Percentiles rank a stretch among this genome's conserved stretches.
phyloP scores from a whole-genome alignment of 2,329 filamentous ascomycete genomes.

The Aspergillus hortae region DNA sequence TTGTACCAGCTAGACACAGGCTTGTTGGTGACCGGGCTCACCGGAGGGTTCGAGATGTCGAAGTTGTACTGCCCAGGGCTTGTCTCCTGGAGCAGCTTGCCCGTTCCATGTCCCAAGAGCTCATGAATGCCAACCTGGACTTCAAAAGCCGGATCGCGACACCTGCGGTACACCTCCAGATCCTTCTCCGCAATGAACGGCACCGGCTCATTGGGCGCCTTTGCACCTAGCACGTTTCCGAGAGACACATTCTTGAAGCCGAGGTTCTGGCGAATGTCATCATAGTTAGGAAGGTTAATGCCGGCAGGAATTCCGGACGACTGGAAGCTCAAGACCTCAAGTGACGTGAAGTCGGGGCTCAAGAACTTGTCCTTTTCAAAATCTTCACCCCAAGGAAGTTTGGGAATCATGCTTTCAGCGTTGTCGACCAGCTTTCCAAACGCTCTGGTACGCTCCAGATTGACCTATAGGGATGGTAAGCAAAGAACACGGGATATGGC shows the following conservation, averaged over 20 bases:
- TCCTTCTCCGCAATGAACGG: constrained; percentile 83
- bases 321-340: constrained; percentile 84
- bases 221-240: constrained; percentile 87
- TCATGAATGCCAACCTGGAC: constrained; percentile 95
- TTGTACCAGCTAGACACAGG: constrained; percentile 87
- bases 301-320: constrained; percentile 61
- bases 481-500: constrained; percentile 19
- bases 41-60: constrained; percentile 73
- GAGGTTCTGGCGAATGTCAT: constrained; percentile 58
- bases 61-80: constrained; percentile 82
- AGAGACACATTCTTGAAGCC: constrained; percentile 74
- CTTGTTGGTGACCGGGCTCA: constrained; percentile 74
- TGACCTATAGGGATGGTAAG: constrained; percentile 53
- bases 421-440: constrained; percentile 81
- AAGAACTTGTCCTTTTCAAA: constrained; percentile 98
- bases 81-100: constrained; percentile 90
- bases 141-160: constrained; percentile 84
- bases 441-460: constrained; percentile 82
- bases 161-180: constrained; percentile 72
- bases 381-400: constrained; percentile 79
- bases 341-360: constrained; percentile 90
- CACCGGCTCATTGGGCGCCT: constrained; percentile 86
- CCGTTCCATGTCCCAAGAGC: constrained; percentile 82
- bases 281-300: constrained; percentile 57
- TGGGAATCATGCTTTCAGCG: constrained; percentile 78